phyloP scores from a whole-genome alignment of 805 yeast species.

The Wickerhamiella alocasiicola region DNA sequence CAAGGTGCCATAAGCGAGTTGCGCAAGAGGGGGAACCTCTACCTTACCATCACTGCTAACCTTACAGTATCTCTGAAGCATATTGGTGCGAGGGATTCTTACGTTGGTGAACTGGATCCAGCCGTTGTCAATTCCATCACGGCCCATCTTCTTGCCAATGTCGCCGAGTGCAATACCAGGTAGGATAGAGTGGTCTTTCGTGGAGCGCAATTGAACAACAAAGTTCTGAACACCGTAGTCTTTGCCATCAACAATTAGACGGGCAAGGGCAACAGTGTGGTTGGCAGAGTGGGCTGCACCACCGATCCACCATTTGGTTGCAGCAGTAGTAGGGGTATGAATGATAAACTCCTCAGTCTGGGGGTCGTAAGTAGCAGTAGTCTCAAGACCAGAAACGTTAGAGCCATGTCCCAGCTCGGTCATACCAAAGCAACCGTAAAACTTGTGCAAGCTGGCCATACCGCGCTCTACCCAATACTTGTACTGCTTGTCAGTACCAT shows the following conservation, averaged over 20 bases:
- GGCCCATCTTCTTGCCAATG: conserved; percentile 82
- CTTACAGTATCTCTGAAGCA: conserved; percentile 63
- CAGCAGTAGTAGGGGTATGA: conserved; percentile 73
- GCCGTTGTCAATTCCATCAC: conserved; percentile 84
- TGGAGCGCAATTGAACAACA: conserved; percentile 70
- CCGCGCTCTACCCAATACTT: conserved; percentile 55
- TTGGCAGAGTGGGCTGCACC: conserved; percentile 88
- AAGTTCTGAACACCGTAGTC: conserved; percentile 83
- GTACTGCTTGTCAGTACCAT: conserved; percentile 64
- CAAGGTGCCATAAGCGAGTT: conserved; percentile 68
- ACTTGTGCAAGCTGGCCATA: conserved; percentile 19
- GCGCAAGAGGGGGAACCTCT: conserved; percentile 63
- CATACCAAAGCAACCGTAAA: conserved; percentile 79
- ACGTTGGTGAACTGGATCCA: conserved; percentile 82
- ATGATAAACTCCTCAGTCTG: conserved; percentile 49
- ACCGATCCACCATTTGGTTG: conserved; percentile 94
- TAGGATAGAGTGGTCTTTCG: conserved; percentile 43
- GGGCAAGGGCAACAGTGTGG: conserved; percentile 63
- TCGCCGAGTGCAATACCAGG: conserved; percentile 76
- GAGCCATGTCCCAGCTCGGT: conserved; percentile 82
- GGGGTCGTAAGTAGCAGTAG: conserved; percentile 62
- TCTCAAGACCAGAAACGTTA: conserved; percentile 75
- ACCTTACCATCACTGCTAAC: conserved; percentile 53
- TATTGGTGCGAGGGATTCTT: conserved; percentile 59
- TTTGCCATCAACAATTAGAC: conserved; percentile 58